Conservation (phyloP, 192 early-diverging fungal species). For the Coemansia sp. region DNA sequence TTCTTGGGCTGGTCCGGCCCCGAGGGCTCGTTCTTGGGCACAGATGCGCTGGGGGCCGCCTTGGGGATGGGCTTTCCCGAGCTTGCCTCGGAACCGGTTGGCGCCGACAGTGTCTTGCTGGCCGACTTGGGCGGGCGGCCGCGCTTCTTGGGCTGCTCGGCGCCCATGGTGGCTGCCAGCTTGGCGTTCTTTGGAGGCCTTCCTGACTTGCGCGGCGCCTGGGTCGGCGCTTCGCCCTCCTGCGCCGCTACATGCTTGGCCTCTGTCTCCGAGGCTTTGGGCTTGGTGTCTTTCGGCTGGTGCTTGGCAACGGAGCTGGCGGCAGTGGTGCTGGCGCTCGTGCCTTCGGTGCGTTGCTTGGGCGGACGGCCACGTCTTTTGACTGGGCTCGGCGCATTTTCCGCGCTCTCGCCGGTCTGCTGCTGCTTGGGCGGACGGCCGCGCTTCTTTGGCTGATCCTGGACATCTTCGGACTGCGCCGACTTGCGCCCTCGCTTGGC, state of each 20-base stretch:
- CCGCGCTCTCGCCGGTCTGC: not conserved
- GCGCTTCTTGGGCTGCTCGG: conserved; percentile 5
- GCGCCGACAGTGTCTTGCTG: no score
- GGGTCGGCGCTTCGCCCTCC: not conserved
- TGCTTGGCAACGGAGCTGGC: no score
- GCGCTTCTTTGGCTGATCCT: not conserved
- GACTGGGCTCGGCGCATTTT: not conserved
- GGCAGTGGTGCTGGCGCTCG: not conserved
- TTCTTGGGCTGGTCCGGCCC: not conserved
- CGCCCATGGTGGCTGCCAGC: not conserved
- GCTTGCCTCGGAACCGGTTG: not conserved
- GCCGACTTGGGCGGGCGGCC: conserved; percentile 1
- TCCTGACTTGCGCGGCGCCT: not conserved
- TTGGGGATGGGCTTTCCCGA: not conserved
- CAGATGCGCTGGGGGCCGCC: not conserved
- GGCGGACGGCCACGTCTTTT: conserved; percentile 2
- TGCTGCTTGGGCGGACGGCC: conserved; percentile 4
- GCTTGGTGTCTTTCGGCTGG: no score
- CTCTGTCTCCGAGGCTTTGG: not conserved
- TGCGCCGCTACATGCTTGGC: not conserved
- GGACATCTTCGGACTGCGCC: not conserved
- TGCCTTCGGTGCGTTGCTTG: not conserved
- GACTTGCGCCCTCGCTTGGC: not conserved
- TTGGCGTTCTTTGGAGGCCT: not conserved
- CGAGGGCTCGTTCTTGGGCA: not conserved